Evolutionary conservation across 306 rosid species (phyloP).

Genomic region (Comarum palustre): DNA sequence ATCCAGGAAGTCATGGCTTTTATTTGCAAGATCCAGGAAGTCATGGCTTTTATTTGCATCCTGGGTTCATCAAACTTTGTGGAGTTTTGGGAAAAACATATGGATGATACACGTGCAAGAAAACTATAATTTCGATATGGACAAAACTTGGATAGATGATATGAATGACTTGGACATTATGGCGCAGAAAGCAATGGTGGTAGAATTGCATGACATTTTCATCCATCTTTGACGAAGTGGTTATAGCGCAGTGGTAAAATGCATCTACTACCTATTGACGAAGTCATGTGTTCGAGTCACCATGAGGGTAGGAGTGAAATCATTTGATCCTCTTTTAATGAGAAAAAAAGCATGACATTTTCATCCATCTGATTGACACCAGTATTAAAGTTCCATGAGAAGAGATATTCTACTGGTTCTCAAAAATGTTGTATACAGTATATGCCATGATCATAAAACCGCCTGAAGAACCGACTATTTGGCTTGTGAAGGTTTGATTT

Average conservation of each 20-base stretch:
- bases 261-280: too few species aligned
- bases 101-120: slow-evolving; percentile 40
- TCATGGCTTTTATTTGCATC: too few species aligned
- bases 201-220: slow-evolving; percentile 5
- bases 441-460: background rate
- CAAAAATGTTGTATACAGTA: background rate
- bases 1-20: slow-evolving; percentile 46
- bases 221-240: slow-evolving; percentile 2
- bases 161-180: slow-evolving; percentile 30
- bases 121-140: slow-evolving; percentile 18
- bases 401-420: slow-evolving; percentile 16
- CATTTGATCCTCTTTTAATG: too few species aligned
- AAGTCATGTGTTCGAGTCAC: too few species aligned
- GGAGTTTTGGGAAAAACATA: slow-evolving; percentile 44
- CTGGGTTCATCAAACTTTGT: slow-evolving; percentile 50
- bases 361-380: background rate
- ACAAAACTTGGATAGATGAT: slow-evolving; percentile 35
- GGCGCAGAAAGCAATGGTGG: slow-evolving; percentile 25
- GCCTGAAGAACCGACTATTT: background rate
- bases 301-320: too few species aligned
- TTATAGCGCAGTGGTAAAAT: too few species aligned
- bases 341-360: slow-evolving; percentile 7
- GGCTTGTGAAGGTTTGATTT: slow-evolving; percentile 8
- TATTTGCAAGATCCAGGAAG: too few species aligned
- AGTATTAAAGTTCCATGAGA: slow-evolving; percentile 14